Evolutionary conservation across 2,329 filamentous ascomycete species (phyloP), one percentile per base, ranked within the genome.

Genomic region (Ramularia endophylla): DNA sequence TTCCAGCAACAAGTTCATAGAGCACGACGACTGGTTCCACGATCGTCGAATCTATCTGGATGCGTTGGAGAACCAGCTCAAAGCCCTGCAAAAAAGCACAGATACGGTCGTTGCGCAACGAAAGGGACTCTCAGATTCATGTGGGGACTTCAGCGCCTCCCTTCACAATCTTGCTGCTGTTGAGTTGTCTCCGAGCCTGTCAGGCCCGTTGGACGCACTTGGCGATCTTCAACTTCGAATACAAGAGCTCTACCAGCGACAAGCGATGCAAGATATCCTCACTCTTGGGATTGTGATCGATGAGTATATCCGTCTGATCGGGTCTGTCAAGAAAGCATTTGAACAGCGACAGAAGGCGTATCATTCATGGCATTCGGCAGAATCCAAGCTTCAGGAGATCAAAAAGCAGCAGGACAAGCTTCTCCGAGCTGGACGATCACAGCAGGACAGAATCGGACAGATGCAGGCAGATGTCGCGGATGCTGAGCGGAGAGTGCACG

Each of bases 21-120:
- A 98, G 66, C 92, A 97, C 61, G 92, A 98, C 62, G 92, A 98
- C 68, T 98, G 90, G 92, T 98, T 98, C 68, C 90, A 98, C 56
- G 92, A 98, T 54, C 87, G 92, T 47, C 87, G 83, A 57, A 79
- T 97, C 41, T 98, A 98, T 60, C 77, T 98, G 8, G 92, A 98
- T 62, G 89, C 89, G 4, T 75, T 97, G 27, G 89, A 97, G 60
- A 88, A 80, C 55, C 90, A 97, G 63, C 75, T 60, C 46, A 94
- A 89, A 63, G 83, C 85, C 8, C 72, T 97, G 12, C 75, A 95
- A 56, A 97, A 95, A 67, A 85, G 89, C 13, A 94, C 95, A 67
- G 92, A 98, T 58, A 85, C 81, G 5, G 94, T 98, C 62, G 86
- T 98, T 2, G 75, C 75, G 27, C 92, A 98, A 66, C 82, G 92